A percentile compares a stretch with the other conserved stretches of the same genome.
These are phyloP conservation scores for Aspergillus sp. DNA, from an alignment of 2,329 filamentous ascomycete species.

Conservation along the genomic window DNA sequence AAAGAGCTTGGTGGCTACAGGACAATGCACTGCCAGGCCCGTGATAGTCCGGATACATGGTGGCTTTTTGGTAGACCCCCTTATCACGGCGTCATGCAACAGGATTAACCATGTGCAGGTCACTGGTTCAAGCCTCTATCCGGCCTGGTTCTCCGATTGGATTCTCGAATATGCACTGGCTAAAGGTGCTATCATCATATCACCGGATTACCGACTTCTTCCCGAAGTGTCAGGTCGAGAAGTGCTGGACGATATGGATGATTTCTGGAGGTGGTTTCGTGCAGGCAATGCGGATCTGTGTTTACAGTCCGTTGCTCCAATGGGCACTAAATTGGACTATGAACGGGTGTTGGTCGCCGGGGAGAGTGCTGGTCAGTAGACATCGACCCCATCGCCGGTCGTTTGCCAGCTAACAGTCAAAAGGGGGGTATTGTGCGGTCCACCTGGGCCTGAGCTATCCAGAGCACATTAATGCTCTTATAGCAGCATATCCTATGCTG, in stretches of 20 bases:
- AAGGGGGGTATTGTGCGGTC: constrained; percentile 1
- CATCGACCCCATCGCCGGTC: too few species aligned
- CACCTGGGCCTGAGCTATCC: neutral
- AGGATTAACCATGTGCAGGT: neutral
- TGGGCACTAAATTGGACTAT: neutral
- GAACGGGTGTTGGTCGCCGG: neutral
- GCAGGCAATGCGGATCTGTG: neutral
- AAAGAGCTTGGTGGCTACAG: neutral
- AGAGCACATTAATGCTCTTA: neutral
- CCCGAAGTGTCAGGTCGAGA: neutral
- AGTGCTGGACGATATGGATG: constrained; percentile 1
- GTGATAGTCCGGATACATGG: constrained; percentile 1
- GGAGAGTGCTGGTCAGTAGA: constrained; percentile 1
- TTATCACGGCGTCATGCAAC: too few species aligned
- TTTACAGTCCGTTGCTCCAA: neutral
- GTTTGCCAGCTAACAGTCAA: too few species aligned
- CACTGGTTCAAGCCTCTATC: constrained; percentile 3
- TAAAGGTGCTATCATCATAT: neutral
- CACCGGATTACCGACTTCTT: constrained; percentile 1
- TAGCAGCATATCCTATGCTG: constrained; percentile 3
- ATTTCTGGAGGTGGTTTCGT: neutral
- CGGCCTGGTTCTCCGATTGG: constrained; percentile 4
- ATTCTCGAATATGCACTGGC: neutral
- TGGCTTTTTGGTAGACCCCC: constrained; percentile 1
- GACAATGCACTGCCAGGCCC: neutral